These are phyloP conservation scores for Typha latifolia DNA, from an alignment of 176 grass and related monocot species.

Conservation along the genomic window DNA sequence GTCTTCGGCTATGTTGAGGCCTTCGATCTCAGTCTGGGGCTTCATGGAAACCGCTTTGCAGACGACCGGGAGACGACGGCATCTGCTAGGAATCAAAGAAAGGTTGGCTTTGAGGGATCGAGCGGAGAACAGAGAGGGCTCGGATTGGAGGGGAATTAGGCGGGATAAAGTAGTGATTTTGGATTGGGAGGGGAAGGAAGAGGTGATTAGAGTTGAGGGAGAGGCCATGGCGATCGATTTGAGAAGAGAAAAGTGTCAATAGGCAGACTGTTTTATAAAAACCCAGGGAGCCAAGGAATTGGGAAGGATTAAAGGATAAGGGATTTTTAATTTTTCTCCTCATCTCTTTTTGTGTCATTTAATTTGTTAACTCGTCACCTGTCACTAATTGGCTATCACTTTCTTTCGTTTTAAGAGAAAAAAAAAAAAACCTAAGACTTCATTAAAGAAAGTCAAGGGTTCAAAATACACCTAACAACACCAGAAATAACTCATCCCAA, in stretches of 20 bases:
- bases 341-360: too few relatives aligned
- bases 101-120: slow-evolving; percentile 1
- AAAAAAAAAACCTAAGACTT: too few relatives aligned
- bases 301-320: too few relatives aligned
- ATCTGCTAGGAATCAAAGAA: background rate
- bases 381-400: too few relatives aligned
- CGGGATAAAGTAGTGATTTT: background rate
- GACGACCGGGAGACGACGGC: slow-evolving; percentile 8
- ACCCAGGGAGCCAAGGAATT: too few relatives aligned
- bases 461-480: too few relatives aligned
- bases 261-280: too few relatives aligned
- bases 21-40: slow-evolving; percentile 50
- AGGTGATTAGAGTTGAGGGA: slow-evolving; percentile 1
- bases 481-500: too few relatives aligned
- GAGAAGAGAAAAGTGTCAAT: background rate
- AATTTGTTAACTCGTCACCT: too few relatives aligned
- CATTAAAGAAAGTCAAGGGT: too few relatives aligned
- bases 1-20: slow-evolving; percentile 75
- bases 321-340: too few relatives aligned
- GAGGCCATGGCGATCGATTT: slow-evolving; percentile 7
- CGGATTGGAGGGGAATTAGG: background rate
- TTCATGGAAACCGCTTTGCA: slow-evolving; percentile 43
- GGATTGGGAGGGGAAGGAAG: background rate
- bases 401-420: too few relatives aligned
- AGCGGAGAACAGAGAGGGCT: background rate